Percentiles rank a stretch among this genome's conserved stretches.
phyloP scores from a whole-genome alignment of 2,329 filamentous ascomycete genomes.

The Curvularia verruculosa region DNA sequence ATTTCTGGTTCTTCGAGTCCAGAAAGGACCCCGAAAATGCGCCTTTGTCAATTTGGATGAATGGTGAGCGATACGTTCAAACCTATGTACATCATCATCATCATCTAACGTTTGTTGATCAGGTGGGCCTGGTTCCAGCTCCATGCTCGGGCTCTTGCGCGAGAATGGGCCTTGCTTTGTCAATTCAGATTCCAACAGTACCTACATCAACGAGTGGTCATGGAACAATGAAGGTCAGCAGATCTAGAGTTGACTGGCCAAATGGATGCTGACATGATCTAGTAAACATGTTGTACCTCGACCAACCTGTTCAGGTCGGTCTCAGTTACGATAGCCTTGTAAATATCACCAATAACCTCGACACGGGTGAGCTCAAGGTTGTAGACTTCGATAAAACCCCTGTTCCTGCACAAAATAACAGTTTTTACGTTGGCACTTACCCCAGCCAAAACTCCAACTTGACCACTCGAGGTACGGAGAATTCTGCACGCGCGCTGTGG shows the following conservation, averaged over 20 bases:
- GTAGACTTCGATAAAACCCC: conserved; percentile 37
- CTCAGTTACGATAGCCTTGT: conserved; percentile 51
- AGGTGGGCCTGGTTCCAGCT: conserved; percentile 62
- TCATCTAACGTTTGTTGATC: not conserved
- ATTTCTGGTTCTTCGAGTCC: conserved; percentile 70
- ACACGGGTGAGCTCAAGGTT: conserved; percentile 28
- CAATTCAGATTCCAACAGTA: conserved; percentile 59
- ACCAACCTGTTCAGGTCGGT: conserved; percentile 66
- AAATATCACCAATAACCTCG: conserved; percentile 45
- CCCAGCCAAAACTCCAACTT: conserved; percentile 52
- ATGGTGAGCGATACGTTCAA: conserved; percentile 41
- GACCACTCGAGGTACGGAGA: conserved; percentile 59
- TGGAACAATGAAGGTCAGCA: conserved; percentile 62
- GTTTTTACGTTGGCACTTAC: conserved; percentile 60
- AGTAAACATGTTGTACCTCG: conserved; percentile 64
- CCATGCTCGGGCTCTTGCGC: conserved; percentile 32
- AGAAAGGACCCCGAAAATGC: conserved; percentile 62
- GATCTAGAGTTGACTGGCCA: rapidly evolving
- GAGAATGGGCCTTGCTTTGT: conserved; percentile 63
- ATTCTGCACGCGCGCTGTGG: conserved; percentile 63
- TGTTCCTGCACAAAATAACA: conserved; percentile 57
- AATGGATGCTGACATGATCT: not conserved
- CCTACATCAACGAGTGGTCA: conserved; percentile 61
- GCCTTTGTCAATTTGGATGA: conserved; percentile 65
- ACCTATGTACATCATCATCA: no score